Conservation (phyloP, 192 early-diverging fungal genomes). For the Coemansia sp. region DNA sequence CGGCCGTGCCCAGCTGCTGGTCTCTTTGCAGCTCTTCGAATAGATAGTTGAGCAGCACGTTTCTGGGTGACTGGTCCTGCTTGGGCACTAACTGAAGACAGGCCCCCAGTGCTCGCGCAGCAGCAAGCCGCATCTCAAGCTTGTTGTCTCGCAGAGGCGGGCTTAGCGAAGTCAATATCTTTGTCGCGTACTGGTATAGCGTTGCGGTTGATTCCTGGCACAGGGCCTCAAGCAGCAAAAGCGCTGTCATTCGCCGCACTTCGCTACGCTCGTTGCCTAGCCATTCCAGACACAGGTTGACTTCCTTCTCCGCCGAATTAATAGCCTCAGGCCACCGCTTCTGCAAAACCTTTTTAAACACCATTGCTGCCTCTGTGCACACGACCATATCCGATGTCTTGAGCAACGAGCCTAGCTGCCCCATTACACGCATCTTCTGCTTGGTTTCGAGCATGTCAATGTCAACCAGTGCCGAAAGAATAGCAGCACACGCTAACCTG, state of each 20-base stretch:
- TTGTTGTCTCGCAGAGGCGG: slow-evolving; percentile 79
- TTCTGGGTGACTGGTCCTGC: slow-evolving; percentile 69
- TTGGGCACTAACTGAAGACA: slow-evolving; percentile 82
- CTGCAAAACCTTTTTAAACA: slow-evolving; percentile 26
- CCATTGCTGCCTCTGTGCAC: slow-evolving; percentile 21
- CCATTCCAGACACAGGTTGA: slow-evolving; percentile 44
- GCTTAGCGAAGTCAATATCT: slow-evolving; percentile 87
- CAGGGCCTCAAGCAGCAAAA: slow-evolving; percentile 35
- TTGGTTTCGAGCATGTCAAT: slow-evolving; percentile 37
- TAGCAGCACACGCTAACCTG: slow-evolving; percentile 28
- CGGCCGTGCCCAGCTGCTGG: slow-evolving; percentile 68
- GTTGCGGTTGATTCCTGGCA: slow-evolving; percentile 61
- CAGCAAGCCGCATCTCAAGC: slow-evolving; percentile 81
- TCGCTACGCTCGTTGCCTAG: slow-evolving; percentile 39
- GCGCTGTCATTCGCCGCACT: slow-evolving; percentile 34
- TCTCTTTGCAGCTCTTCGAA: slow-evolving; percentile 81
- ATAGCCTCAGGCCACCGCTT: slow-evolving; percentile 33
- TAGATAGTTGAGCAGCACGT: slow-evolving; percentile 76
- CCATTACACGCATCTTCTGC: slow-evolving; percentile 31
- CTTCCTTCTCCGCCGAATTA: slow-evolving; percentile 23
- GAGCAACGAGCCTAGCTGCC: slow-evolving; percentile 27
- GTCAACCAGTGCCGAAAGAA: slow-evolving; percentile 33
- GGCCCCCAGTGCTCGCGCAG: slow-evolving; percentile 79
- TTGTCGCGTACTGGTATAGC: slow-evolving; percentile 78
- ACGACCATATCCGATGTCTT: slow-evolving; percentile 18